phyloP scores from a whole-genome alignment of 164 flowering plant species.

The Annona squamosa region DNA sequence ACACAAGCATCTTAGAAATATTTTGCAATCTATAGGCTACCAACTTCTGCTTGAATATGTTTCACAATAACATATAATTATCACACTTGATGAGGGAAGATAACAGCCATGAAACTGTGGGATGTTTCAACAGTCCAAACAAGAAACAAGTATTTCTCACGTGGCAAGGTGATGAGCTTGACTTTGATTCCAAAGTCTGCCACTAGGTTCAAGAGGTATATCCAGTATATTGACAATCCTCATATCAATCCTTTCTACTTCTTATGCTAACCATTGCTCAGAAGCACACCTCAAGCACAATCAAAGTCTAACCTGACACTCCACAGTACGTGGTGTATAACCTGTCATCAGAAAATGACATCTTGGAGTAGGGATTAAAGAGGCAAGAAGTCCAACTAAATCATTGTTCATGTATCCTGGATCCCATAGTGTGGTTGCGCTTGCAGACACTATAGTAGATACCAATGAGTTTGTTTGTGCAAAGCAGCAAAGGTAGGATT shows the following conservation, averaged over 20 bases:
- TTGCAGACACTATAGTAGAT: constrained; percentile 98
- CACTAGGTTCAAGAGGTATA: not conserved
- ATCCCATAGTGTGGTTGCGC: constrained; percentile 95
- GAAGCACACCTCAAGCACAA: constrained; percentile 1
- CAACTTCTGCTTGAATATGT: not conserved
- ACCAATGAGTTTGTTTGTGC: constrained; percentile 95
- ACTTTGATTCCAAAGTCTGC: not conserved
- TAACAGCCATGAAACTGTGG: not conserved
- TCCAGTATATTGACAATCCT: not conserved
- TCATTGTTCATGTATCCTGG: constrained; percentile 99
- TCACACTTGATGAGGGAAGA: not conserved
- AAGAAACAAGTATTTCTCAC: not conserved
- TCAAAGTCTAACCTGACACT: constrained; percentile 68
- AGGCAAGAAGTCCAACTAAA: constrained; percentile 98
- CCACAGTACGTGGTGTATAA: constrained; percentile 96
- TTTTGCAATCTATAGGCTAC: not conserved
- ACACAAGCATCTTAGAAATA: constrained; percentile 7
- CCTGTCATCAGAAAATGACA: constrained; percentile 99
- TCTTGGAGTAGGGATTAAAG: constrained; percentile 96
- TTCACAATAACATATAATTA: too few species aligned
- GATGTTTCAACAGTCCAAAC: not conserved
- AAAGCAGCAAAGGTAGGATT: constrained; percentile 93
- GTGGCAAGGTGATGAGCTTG: not conserved
- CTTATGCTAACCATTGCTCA: not conserved
- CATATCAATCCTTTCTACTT: not conserved